These are phyloP conservation scores for Mucor plumbeus DNA, from an alignment of 371 early-diverging fungal species.

Conservation along the genomic window DNA sequence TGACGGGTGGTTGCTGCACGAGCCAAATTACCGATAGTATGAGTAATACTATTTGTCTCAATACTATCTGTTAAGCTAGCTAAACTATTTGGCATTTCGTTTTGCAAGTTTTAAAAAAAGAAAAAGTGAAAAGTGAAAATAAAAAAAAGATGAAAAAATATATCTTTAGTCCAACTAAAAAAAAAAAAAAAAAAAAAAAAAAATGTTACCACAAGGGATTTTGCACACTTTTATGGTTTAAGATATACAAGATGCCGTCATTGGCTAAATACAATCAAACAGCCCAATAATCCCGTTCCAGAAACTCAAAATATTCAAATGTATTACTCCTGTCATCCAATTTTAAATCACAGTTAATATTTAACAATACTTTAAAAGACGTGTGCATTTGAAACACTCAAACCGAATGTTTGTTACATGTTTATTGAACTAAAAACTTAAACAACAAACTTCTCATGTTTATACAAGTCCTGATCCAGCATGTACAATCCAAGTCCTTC, in stretches of 20 bases:
- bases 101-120: not conserved
- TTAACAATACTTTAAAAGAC: not conserved
- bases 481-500: conserved; percentile 59
- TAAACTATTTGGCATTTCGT: conserved; percentile 18
- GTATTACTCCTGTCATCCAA: not conserved
- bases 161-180: not conserved
- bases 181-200: not conserved
- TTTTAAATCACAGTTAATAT: not conserved
- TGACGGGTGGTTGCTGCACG: conserved; percentile 30
- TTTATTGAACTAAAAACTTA: conserved; percentile 1
- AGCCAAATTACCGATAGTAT: conserved; percentile 31
- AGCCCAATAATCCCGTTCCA: not conserved
- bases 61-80: conserved; percentile 16
- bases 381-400: conserved; percentile 2
- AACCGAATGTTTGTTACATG: not conserved
- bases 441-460: conserved; percentile 30
- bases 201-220: not conserved
- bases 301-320: not conserved
- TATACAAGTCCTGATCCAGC: conserved; percentile 45
- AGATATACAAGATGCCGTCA: not conserved
- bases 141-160: too few species aligned
- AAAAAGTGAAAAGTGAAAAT: not conserved
- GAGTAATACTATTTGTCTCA: conserved; percentile 21
- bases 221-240: not conserved
- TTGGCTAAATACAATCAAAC: not conserved